Evolutionary conservation across 805 yeast genomes (phyloP).

Genomic region (Ogataea siamensis): DNA sequence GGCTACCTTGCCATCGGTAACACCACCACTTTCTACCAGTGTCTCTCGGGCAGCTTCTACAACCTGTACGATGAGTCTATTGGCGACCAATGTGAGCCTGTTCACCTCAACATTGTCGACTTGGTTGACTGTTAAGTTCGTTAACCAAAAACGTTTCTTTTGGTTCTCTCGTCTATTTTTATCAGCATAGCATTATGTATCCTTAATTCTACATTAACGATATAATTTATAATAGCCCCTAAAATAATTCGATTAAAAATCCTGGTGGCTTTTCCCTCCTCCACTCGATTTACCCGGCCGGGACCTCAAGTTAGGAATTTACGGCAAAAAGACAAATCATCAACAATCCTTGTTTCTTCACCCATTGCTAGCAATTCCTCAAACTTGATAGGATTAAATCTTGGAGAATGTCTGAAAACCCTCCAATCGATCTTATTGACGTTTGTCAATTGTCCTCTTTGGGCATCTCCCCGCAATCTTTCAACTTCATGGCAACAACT

Average conservation of each 20-base stretch:
- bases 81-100: conserved; percentile 46
- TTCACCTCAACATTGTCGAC: conserved; percentile 44
- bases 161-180: conserved; percentile 3
- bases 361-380: conserved; percentile 8
- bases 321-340: conserved; percentile 20
- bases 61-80: conserved; percentile 51
- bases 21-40: conserved; percentile 49
- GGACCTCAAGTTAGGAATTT: conserved; percentile 5
- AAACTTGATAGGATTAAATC: conserved; percentile 10
- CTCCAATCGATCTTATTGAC: conserved; percentile 97
- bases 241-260: no score
- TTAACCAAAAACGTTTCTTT: neutral
- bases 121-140: conserved; percentile 40
- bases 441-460: conserved; percentile 81
- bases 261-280: no score
- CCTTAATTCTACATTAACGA: neutral
- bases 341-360: conserved; percentile 9
- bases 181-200: conserved; percentile 5
- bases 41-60: conserved; percentile 56
- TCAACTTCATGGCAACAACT: conserved; percentile 92
- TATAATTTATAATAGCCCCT: no score
- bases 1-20: conserved; percentile 51
- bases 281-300: conserved; percentile 12
- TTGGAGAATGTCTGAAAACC: conserved; percentile 46
- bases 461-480: conserved; percentile 80